Conservation (phyloP, 2,329 filamentous ascomycete species). For the Microcyclospora tardicrescens region DNA sequence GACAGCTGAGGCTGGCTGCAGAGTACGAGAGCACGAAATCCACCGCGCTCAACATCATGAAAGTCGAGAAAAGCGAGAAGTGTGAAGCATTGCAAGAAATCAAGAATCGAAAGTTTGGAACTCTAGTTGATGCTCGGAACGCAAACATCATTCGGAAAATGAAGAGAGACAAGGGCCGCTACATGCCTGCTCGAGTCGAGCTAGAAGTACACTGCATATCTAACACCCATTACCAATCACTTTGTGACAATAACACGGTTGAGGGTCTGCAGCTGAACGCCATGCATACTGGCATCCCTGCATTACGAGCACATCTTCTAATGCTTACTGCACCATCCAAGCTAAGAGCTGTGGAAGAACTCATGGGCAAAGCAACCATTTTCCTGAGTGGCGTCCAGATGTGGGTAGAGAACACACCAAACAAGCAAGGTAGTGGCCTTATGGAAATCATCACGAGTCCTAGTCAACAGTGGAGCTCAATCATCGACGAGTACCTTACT, state of each 20-base stretch:
- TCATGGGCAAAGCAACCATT: conserved; percentile 3
- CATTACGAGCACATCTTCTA: conserved; percentile 7
- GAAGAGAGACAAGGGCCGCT: conserved; percentile 1
- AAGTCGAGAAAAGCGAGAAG: conserved; percentile 1
- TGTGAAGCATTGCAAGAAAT: not conserved
- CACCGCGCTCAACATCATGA: conserved; percentile 1
- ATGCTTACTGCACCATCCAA: conserved; percentile 3
- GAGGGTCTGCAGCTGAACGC: conserved; percentile 2
- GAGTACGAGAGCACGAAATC: conserved; percentile 3
- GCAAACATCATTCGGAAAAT: conserved; percentile 2
- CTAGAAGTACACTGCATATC: conserved; percentile 13
- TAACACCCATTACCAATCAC: conserved; percentile 14
- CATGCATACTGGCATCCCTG: conserved; percentile 12
- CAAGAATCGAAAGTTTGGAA: conserved; percentile 3
- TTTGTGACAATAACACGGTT: conserved; percentile 4
- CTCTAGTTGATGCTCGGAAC: conserved; percentile 11
- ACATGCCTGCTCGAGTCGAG: conserved; percentile 3
- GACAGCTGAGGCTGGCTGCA: not conserved
- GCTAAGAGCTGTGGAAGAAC: conserved; percentile 5
- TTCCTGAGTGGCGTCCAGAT: conserved; percentile 8
- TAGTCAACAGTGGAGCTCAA: too few species aligned
- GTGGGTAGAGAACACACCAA: conserved; percentile 4
- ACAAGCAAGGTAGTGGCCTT: too few species aligned
- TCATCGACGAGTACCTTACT: too few species aligned
- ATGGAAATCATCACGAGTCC: too few species aligned